Evolutionary conservation across 148 eudicot species (phyloP).

Genomic region (Vaccinium vitisidaea): DNA sequence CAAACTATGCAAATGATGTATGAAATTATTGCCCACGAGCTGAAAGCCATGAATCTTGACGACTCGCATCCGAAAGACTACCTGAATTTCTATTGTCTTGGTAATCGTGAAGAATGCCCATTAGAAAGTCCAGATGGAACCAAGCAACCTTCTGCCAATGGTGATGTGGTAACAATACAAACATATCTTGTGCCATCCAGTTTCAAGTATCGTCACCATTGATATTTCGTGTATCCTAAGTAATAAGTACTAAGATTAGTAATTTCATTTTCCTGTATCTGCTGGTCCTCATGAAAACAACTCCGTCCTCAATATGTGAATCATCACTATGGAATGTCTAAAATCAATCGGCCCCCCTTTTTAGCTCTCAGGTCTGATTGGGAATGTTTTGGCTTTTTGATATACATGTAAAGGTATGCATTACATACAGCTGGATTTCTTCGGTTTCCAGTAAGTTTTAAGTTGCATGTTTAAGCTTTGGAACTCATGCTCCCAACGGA

Average conservation of each 20-base stretch:
- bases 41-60: slow-evolving; percentile 47
- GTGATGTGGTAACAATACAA: slow-evolving; percentile 43
- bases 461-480: not conserved
- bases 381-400: not conserved
- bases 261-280: not conserved
- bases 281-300: not conserved
- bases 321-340: not conserved
- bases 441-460: not conserved
- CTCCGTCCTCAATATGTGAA: not conserved
- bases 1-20: slow-evolving; percentile 76
- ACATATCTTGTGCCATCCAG: not conserved
- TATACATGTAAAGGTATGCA: not conserved
- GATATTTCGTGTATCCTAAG: not conserved
- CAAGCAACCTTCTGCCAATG: slow-evolving; percentile 24
- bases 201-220: not conserved
- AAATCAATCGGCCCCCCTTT: not conserved
- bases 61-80: slow-evolving; percentile 70
- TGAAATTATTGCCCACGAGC: slow-evolving; percentile 57
- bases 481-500: not conserved
- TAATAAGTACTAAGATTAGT: not conserved
- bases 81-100: slow-evolving; percentile 88
- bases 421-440: not conserved
- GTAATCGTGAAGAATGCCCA: slow-evolving; percentile 62
- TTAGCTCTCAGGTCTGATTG: not conserved
- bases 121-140: slow-evolving; percentile 23